Percentiles rank a stretch among this genome's conserved stretches.
Conservation (phyloP, 2,329 filamentous ascomycete genomes). For the Hymenoscyphus salicellus region DNA sequence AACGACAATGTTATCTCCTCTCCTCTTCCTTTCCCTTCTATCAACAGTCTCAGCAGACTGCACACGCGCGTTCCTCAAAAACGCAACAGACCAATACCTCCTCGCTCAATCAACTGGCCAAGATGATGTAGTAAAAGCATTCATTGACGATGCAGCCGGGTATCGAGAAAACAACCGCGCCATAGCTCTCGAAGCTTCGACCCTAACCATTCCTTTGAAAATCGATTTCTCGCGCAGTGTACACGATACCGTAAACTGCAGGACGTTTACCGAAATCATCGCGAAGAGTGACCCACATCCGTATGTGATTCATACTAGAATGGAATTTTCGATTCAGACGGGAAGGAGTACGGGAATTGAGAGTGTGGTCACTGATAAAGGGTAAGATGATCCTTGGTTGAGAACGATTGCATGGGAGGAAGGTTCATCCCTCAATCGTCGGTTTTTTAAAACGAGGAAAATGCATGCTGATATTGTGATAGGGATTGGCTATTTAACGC, state of each 20-base stretch:
- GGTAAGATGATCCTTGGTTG: not conserved
- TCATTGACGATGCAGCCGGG: conserved; percentile 4
- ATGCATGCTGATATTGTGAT: not conserved
- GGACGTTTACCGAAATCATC: conserved; percentile 18
- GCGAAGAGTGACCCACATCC: conserved; percentile 8
- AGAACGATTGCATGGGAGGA: no score
- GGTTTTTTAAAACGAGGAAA: not conserved
- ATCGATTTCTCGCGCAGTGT: conserved; percentile 17
- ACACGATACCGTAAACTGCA: conserved; percentile 16
- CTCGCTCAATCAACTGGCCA: conserved; percentile 5
- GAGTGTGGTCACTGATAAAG: conserved; percentile 12
- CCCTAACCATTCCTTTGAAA: conserved; percentile 8
- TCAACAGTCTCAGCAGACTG: conserved; percentile 4
- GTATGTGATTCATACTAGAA: conserved; percentile 19
- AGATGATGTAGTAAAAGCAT: not conserved
- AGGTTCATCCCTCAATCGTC: conserved; percentile 5
- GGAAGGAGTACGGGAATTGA: conserved; percentile 10
- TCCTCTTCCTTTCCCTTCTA: not conserved
- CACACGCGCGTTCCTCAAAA: conserved; percentile 1
- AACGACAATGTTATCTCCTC: conserved; percentile 1
- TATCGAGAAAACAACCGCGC: conserved; percentile 17
- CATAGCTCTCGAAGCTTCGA: conserved; percentile 3
- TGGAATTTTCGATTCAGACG: conserved; percentile 8
- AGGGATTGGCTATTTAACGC: conserved; percentile 20
- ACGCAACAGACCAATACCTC: conserved; percentile 7